A percentile compares a stretch with the other conserved stretches of the same genome.
These are phyloP conservation scores for Pichia sp. DNA, from an alignment of 1,139 yeast genomes.

Conservation along the genomic window DNA sequence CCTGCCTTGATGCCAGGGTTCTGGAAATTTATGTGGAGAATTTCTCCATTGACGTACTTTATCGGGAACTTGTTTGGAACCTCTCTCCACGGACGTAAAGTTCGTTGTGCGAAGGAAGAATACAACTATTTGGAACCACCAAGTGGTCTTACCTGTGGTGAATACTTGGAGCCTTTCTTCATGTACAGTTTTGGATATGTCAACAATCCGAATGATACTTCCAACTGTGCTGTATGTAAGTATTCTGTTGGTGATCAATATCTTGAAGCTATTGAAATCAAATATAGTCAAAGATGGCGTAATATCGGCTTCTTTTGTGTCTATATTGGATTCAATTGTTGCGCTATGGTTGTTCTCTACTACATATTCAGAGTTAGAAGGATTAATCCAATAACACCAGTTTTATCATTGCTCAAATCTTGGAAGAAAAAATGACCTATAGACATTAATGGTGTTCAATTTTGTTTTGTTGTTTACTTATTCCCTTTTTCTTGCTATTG, in stretches of 20 bases:
- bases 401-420: not conserved
- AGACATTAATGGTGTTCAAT: not conserved
- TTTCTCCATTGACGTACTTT: constrained; percentile 64
- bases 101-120: constrained; percentile 50
- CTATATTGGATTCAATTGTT: constrained; percentile 50
- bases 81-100: constrained; percentile 50
- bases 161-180: constrained; percentile 40
- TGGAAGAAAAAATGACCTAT: not conserved
- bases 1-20: constrained; percentile 55
- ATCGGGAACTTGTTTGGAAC: constrained; percentile 50
- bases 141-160: constrained; percentile 50
- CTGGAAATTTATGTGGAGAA: constrained; percentile 66
- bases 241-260: constrained; percentile 53
- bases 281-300: constrained; percentile 55
- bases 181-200: constrained; percentile 48
- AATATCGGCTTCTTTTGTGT: constrained; percentile 59
- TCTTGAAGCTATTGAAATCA: constrained; percentile 41
- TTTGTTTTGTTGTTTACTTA: no score
- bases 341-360: constrained; percentile 18
- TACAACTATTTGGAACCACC: constrained; percentile 51
- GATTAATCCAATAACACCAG: constrained; percentile 6
- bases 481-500: no score
- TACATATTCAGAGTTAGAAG: constrained; percentile 17
- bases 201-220: constrained; percentile 45
- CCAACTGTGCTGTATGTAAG: constrained; percentile 55